Evolutionary conservation across 2,329 filamentous ascomycete genomes (phyloP).

Genomic region (Xylaria sp.): DNA sequence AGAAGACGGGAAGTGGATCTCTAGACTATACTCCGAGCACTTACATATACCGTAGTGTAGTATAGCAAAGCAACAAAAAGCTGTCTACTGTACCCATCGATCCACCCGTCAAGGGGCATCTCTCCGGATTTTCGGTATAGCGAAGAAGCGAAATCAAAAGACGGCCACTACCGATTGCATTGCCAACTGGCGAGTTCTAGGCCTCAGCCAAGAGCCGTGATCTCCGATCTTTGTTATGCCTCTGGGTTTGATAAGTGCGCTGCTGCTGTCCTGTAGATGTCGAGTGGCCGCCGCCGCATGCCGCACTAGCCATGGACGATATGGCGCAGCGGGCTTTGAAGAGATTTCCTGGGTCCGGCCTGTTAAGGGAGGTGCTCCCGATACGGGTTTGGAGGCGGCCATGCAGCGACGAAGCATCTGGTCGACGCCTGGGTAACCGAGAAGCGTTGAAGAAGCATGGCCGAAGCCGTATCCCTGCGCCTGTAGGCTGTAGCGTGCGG

Average conservation of each 20-base stretch:
- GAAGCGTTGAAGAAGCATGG: neutral
- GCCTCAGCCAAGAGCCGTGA: neutral
- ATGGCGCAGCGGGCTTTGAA: neutral
- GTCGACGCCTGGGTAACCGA: neutral
- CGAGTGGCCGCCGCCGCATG: neutral
- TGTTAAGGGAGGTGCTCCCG: neutral
- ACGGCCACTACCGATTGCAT: neutral
- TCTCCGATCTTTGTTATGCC: neutral
- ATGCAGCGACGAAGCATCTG: slow-evolving; percentile 8
- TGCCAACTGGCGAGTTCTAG: too few species aligned
- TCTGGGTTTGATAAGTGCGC: too few species aligned
- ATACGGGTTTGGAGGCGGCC: neutral
- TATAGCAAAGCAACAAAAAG: too few species aligned
- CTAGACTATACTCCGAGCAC: too few species aligned
- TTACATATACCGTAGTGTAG: too few species aligned
- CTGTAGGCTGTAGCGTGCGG: too few species aligned
- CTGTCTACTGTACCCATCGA: too few species aligned
- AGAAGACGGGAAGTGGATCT: too few species aligned
- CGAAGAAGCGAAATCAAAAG: neutral
- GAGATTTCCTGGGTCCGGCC: neutral
- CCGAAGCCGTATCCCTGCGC: neutral
- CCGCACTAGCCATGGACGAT: neutral
- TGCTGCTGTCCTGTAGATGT: too few species aligned
- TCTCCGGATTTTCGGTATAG: too few species aligned
- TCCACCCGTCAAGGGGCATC: too few species aligned